Conservation (phyloP, 2,329 filamentous ascomycete genomes). For the Lasiodiplodia citricola region DNA sequence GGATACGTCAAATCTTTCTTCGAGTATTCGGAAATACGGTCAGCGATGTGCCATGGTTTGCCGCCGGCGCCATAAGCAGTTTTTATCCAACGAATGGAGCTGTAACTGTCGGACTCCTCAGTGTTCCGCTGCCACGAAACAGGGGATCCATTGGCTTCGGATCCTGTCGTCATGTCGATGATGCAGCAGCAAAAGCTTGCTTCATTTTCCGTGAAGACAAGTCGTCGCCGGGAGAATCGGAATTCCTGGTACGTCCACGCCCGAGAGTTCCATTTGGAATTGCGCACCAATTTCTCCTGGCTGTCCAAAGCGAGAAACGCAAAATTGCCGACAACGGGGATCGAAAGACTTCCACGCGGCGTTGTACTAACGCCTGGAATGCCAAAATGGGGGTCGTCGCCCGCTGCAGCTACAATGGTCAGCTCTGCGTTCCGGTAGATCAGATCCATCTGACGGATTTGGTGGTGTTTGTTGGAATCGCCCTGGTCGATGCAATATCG, state of each 20-base stretch:
- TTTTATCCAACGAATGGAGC: background rate
- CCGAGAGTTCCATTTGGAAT: background rate
- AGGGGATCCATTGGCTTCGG: background rate
- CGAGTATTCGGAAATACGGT: background rate
- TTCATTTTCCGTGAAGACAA: background rate
- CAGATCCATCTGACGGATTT: too few relatives aligned
- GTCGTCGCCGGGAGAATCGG: background rate
- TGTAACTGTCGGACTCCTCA: too few relatives aligned
- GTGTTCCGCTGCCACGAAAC: background rate
- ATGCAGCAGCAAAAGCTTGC: background rate
- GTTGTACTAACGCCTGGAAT: too few relatives aligned
- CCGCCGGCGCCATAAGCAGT: background rate
- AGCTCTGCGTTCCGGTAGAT: too few relatives aligned
- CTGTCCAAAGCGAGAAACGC: too few relatives aligned
- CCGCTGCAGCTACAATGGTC: too few relatives aligned
- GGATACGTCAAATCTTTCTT: background rate
- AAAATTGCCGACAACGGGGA: too few relatives aligned
- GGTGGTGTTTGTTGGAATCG: too few relatives aligned
- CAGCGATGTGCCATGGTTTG: background rate
- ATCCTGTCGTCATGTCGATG: background rate
- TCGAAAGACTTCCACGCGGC: too few relatives aligned
- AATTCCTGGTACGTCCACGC: background rate
- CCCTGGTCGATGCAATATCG: too few relatives aligned
- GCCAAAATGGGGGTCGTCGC: too few relatives aligned
- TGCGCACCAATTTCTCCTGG: too few relatives aligned